A percentile compares a stretch with the other conserved stretches of the same genome.
phyloP scores from a whole-genome alignment of 257 asterid species.

The Eucommia ulmoides region DNA sequence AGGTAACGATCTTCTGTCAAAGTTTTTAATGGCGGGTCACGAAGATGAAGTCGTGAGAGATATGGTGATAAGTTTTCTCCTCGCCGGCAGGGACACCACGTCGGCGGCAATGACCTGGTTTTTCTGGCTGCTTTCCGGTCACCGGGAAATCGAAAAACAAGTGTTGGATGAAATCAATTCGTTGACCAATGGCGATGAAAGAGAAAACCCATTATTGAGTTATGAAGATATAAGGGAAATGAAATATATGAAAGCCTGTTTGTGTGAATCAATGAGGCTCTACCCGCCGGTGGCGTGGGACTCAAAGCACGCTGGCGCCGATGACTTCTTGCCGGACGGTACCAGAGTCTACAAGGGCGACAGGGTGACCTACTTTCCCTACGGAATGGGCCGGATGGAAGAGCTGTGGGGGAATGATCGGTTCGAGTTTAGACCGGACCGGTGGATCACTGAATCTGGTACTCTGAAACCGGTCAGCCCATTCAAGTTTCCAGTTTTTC shows the following conservation, averaged over 20 bases:
- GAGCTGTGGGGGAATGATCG: background rate
- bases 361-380: constrained; percentile 4
- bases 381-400: constrained; percentile 2
- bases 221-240: constrained; percentile 34
- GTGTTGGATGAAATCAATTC: constrained; percentile 21
- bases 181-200: background rate
- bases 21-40: constrained; percentile 30
- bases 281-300: constrained; percentile 99
- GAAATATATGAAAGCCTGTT: constrained; percentile 40
- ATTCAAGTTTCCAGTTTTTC: constrained; percentile 1
- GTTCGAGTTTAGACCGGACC: background rate
- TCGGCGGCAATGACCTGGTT: constrained; percentile 61
- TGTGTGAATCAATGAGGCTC: constrained; percentile 70
- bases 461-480: background rate
- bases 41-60: constrained; percentile 31
- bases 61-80: constrained; percentile 31
- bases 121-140: constrained; percentile 31
- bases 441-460: background rate
- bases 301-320: constrained; percentile 52
- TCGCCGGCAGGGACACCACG: constrained; percentile 65
- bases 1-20: constrained; percentile 27
- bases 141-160: constrained; percentile 21
- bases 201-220: no score
- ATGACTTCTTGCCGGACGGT: constrained; percentile 69
- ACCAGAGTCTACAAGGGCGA: constrained; percentile 19